Conservation (phyloP, 2,329 filamentous ascomycete genomes). For the Penicillium carneum region DNA sequence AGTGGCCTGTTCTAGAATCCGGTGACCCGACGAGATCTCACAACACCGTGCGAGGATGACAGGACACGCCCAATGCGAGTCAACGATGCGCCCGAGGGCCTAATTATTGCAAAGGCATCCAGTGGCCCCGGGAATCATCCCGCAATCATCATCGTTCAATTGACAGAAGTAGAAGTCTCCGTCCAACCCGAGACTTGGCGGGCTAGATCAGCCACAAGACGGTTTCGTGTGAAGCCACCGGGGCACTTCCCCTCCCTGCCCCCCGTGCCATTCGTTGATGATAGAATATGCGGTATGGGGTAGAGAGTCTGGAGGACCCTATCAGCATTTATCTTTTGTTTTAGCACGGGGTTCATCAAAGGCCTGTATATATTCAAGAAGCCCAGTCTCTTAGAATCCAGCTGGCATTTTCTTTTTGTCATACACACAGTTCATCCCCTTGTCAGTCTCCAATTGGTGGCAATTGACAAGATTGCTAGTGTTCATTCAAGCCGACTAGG, state of each 20-base stretch:
- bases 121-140: constrained; percentile 25
- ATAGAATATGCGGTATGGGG: background rate
- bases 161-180: constrained; percentile 22
- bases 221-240: constrained; percentile 31
- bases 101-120: constrained; percentile 28
- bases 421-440: constrained; percentile 6
- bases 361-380: constrained; percentile 17
- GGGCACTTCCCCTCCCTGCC: constrained; percentile 21
- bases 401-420: constrained; percentile 15
- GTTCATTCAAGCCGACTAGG: background rate
- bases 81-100: constrained; percentile 22
- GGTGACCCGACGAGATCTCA: constrained; percentile 38
- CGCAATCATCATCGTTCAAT: constrained; percentile 25
- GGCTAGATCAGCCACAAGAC: constrained; percentile 34
- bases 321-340: constrained; percentile 1
- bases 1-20: constrained; percentile 40
- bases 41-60: constrained; percentile 38
- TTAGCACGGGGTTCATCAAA: constrained; percentile 4
- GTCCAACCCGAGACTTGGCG: constrained; percentile 36
- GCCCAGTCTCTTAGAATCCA: constrained; percentile 13
- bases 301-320: background rate
- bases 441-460: constrained; percentile 7
- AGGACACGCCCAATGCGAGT: constrained; percentile 23
- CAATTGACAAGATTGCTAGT: background rate
- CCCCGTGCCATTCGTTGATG: background rate